Evolutionary conservation across 345 rosid genomes (phyloP).

Genomic region (Eutrema japonicum): DNA sequence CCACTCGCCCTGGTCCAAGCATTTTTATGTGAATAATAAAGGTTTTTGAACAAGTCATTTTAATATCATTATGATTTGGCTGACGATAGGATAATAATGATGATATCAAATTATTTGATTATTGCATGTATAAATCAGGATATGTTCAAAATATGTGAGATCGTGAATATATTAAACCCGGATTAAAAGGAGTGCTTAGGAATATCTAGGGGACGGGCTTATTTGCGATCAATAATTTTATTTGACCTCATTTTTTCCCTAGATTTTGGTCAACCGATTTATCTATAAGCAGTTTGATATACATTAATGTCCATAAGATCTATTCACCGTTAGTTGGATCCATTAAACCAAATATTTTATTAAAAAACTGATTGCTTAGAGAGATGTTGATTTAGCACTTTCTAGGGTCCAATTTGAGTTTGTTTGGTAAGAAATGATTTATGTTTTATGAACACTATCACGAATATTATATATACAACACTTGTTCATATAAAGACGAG

Average conservation of each 20-base stretch:
- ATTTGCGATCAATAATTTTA: neutral
- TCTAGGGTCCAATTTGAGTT: neutral
- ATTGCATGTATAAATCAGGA: no score
- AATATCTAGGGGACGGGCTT: neutral
- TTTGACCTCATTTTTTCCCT: neutral
- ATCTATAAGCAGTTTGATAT: neutral
- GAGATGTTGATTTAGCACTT: neutral
- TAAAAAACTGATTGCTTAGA: neutral
- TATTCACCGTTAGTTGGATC: no score
- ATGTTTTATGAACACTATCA: neutral
- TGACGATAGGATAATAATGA: no score
- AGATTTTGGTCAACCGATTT: neutral
- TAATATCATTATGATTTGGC: no score
- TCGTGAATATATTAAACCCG: neutral
- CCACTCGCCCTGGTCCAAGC: conserved; percentile 30
- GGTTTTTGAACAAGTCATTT: conserved; percentile 10
- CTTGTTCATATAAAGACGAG: no score
- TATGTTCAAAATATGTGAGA: neutral
- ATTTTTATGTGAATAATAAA: neutral
- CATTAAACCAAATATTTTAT: no score
- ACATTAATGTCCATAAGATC: no score
- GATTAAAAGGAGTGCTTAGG: neutral
- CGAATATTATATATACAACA: neutral
- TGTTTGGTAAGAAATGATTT: neutral
- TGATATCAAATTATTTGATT: no score